These are phyloP conservation scores for Corinectria fuckeliana DNA, from an alignment of 2,329 filamentous ascomycete genomes.

Conservation along the genomic window DNA sequence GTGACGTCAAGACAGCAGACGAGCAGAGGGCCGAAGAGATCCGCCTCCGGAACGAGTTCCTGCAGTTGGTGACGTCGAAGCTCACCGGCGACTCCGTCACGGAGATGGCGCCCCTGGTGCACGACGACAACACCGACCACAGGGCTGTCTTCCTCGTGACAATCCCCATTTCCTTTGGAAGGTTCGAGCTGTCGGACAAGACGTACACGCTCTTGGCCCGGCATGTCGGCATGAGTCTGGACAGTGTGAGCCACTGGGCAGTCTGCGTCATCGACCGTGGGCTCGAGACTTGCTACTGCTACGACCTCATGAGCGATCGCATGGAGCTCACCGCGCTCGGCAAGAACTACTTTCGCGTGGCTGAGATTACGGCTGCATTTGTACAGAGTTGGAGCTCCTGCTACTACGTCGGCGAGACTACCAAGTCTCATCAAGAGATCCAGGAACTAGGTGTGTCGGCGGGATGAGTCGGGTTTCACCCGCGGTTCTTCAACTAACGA, in stretches of 20 bases:
- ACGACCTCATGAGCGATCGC: slow-evolving; percentile 37
- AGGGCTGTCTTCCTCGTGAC: slow-evolving; percentile 35
- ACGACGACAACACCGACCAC: slow-evolving; percentile 23
- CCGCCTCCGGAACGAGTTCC: slow-evolving; percentile 28
- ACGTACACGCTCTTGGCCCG: slow-evolving; percentile 31
- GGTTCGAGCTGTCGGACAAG: slow-evolving; percentile 28
- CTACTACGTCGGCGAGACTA: slow-evolving; percentile 37
- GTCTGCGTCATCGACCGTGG: slow-evolving; percentile 34
- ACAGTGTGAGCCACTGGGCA: slow-evolving; percentile 37
- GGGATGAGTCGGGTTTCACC: accelerated
- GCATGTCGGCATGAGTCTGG: slow-evolving; percentile 35
- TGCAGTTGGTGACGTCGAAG: slow-evolving; percentile 23
- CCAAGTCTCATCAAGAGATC: slow-evolving; percentile 34
- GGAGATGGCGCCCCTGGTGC: slow-evolving; percentile 30
- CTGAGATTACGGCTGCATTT: slow-evolving; percentile 29
- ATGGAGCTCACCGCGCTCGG: slow-evolving; percentile 32
- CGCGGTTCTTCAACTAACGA: neutral
- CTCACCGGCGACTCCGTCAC: slow-evolving; percentile 27
- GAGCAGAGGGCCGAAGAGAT: slow-evolving; percentile 23
- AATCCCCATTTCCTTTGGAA: slow-evolving; percentile 31
- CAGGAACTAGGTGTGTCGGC: slow-evolving; percentile 27
- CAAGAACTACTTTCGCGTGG: slow-evolving; percentile 34
- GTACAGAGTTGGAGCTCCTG: slow-evolving; percentile 35
- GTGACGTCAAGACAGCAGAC: slow-evolving; percentile 8
- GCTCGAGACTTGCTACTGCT: slow-evolving; percentile 30